Evolutionary conservation across 2,329 filamentous ascomycete species (phyloP), one percentile per base, ranked within the genome.

Genomic region (Microascus cirrosus): DNA sequence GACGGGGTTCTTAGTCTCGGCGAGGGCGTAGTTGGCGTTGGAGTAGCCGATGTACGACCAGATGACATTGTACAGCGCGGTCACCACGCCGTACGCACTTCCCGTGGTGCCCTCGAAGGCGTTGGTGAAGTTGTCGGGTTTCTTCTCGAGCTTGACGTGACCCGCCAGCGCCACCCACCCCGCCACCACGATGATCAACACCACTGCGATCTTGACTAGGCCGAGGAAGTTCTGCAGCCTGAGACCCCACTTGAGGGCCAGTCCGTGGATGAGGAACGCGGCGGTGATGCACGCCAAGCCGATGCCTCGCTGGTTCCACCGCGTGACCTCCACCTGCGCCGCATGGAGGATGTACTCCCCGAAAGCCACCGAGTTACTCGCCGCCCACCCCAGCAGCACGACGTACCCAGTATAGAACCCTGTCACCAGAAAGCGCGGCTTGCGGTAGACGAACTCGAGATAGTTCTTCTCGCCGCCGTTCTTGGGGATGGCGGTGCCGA

Each of bases 291-390:
- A 85, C 12, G 79, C 83, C n/a, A 89, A 70, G 35, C 83, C 85
- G 20, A 88, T 73, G 51, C 77, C 83, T 45, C 85, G 77, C 70
- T 87, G 82, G 67, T 87, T 86, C 84, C 84, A 87, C 24, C 83
- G 74, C 54, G 73, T 77, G 25, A 85, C 80, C 62, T 87, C 79
- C 24, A 82, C 75, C 13, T 82, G 72, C 12, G 84, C 81, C 10
- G 85, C 85, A 65, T 85, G 77, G 1, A 89, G 76, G 59, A 89
- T 82, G 68, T 88, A 88, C 66, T 87, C 83, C 60, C 84, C 84
- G 62, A 89, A 87, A 45, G 87, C 78, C 61, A 89, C 81, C 1
- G 80, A 85, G 68, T 88, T 88, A 15, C 81, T 81, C 7, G 80
- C 81, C 0, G 83, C 82, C 82, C 83, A 87, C 13, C 80, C 82